A percentile compares a stretch with the other conserved stretches of the same genome.
phyloP scores from a whole-genome alignment of 805 yeast species.

The Naumovozyma castellii region DNA sequence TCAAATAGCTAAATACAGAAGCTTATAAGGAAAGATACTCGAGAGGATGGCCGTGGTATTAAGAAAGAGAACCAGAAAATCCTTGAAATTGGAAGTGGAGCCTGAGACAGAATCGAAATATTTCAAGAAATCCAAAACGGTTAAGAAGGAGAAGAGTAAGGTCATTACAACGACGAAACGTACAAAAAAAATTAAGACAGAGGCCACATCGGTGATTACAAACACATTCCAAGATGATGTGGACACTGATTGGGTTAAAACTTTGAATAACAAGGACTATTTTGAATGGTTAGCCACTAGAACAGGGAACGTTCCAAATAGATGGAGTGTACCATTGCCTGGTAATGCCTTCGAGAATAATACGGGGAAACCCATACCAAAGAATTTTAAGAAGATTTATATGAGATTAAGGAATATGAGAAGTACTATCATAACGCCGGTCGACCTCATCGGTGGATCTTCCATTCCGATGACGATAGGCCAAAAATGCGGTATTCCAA shows the following conservation, averaged over 20 bases:
- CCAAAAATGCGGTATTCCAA: constrained; percentile 20
- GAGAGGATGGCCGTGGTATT: neutral
- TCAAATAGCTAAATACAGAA: no score
- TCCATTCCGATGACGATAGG: constrained; percentile 37
- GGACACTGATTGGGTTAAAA: constrained; percentile 23
- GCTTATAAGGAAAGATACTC: neutral
- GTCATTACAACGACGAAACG: neutral
- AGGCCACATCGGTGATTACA: neutral
- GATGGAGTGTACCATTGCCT: constrained; percentile 15
- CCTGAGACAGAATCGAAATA: constrained; percentile 14
- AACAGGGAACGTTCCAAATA: constrained; percentile 20
- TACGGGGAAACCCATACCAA: constrained; percentile 26
- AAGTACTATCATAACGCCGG: constrained; percentile 60
- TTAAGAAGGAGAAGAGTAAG: neutral
- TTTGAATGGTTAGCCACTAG: constrained; percentile 19
- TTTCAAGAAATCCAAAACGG: constrained; percentile 8
- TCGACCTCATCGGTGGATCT: constrained; percentile 83
- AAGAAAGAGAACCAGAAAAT: constrained; percentile 1
- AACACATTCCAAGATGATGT: constrained; percentile 4
- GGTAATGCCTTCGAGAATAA: constrained; percentile 7
- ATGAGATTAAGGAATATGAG: constrained; percentile 61
- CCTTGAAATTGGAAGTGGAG: constrained; percentile 3
- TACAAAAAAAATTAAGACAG: constrained; percentile 2
- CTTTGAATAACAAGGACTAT: constrained; percentile 20
- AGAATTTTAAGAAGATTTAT: constrained; percentile 48